A percentile compares a stretch with the other conserved stretches of the same genome.
These are phyloP conservation scores for Aristolochia fimbriata DNA, from an alignment of 164 flowering plant species.

Conservation along the genomic window DNA sequence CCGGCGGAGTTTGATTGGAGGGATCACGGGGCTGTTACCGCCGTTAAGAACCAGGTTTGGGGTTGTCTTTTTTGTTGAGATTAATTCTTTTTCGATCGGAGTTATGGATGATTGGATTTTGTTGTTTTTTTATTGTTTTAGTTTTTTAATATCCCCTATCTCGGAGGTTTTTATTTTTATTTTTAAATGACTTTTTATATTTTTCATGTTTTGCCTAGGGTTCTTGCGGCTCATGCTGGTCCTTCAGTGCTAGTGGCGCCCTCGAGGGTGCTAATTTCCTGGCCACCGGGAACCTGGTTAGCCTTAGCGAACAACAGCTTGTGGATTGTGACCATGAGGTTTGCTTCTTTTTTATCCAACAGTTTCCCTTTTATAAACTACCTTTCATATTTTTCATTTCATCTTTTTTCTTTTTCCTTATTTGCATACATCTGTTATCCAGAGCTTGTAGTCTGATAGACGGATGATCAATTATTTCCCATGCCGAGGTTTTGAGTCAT, in stretches of 20 bases:
- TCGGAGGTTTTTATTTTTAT: too few relatives aligned
- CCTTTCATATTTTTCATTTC: too few relatives aligned
- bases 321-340: conserved; percentile 96
- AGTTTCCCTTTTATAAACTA: neutral
- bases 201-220: too few relatives aligned
- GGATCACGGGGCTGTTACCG: conserved; percentile 78
- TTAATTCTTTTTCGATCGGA: neutral
- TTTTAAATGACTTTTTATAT: too few relatives aligned
- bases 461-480: neutral
- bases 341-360: neutral
- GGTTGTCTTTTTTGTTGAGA: too few relatives aligned
- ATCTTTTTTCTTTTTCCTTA: too few relatives aligned
- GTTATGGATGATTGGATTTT: neutral
- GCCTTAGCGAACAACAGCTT: conserved; percentile 93
- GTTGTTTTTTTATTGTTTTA: neutral
- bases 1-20: conserved; percentile 90
- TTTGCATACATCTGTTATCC: neutral
- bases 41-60: conserved; percentile 81
- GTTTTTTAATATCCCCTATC: too few relatives aligned
- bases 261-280: conserved; percentile 83
- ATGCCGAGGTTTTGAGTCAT: too few relatives aligned
- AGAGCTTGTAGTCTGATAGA: neutral
- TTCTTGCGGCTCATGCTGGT: conserved; percentile 95
- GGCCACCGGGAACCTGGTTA: conserved; percentile 67
- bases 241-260: conserved; percentile 87